Percentiles rank a stretch among this genome's conserved stretches.
Evolutionary conservation across 805 yeast species (phyloP).

Genomic region (Crinitomyces ghanaensis): DNA sequence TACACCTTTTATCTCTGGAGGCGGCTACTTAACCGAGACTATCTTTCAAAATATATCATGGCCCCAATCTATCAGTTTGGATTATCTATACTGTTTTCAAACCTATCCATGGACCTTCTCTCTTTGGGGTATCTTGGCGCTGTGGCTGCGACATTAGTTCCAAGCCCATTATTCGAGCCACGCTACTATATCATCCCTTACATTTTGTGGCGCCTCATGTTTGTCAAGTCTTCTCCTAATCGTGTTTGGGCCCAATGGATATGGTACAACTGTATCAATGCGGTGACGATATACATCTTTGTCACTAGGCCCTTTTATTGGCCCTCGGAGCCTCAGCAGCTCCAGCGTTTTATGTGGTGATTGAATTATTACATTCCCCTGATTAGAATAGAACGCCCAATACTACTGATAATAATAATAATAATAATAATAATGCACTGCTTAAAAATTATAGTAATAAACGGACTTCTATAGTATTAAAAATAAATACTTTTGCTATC

Average conservation of each 20-base stretch:
- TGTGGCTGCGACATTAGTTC: conserved; percentile 51
- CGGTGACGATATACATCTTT: conserved; percentile 43
- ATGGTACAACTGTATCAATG: conserved; percentile 52
- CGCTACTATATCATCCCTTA: conserved; percentile 82
- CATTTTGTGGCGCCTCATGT: conserved; percentile 57
- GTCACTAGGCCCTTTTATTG: conserved; percentile 53
- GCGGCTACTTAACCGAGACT: conserved; percentile 40
- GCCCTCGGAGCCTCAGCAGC: conserved; percentile 43
- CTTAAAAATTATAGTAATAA: no score
- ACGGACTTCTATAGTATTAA: neutral
- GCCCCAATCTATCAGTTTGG: conserved; percentile 63
- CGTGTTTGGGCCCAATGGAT: conserved; percentile 43
- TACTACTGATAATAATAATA: conserved; percentile 1
- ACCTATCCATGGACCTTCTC: conserved; percentile 4
- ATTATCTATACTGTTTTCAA: conserved; percentile 2
- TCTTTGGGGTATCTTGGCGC: conserved; percentile 39
- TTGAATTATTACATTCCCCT: neutral
- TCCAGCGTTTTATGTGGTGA: conserved; percentile 85
- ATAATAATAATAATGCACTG: neutral
- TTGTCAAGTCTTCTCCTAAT: conserved; percentile 21
- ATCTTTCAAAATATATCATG: conserved; percentile 34
- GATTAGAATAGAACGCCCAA: conserved; percentile 1
- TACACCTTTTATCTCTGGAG: conserved; percentile 80
- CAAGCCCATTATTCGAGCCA: conserved; percentile 91
- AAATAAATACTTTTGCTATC: conserved; percentile 3